Percentiles rank a stretch among this genome's conserved stretches.
Conservation (phyloP, 331 rosid species). For the Arachis monticola region DNA sequence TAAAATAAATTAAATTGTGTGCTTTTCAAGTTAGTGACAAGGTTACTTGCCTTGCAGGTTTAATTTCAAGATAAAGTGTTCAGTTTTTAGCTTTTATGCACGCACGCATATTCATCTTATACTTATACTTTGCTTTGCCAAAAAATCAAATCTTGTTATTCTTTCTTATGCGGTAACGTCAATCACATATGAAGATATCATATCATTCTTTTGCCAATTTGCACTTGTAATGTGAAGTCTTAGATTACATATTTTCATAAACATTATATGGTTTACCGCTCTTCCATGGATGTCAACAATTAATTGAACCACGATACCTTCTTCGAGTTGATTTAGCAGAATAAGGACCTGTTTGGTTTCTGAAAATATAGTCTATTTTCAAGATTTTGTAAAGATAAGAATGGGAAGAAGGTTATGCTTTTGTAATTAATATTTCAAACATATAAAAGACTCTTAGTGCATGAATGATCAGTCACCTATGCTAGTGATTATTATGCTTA, state of each 20-base stretch:
- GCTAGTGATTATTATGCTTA: slow-evolving; percentile 32
- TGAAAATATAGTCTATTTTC: not conserved
- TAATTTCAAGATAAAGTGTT: slow-evolving; percentile 35
- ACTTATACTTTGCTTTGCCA: slow-evolving; percentile 44
- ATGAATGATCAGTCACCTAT: slow-evolving; percentile 2
- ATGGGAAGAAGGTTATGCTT: not conserved
- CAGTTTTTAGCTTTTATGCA: slow-evolving; percentile 32
- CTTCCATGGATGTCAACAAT: slow-evolving; percentile 19
- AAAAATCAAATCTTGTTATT: slow-evolving; percentile 25
- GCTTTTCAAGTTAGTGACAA: slow-evolving; percentile 48
- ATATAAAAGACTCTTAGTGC: not conserved
- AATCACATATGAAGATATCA: slow-evolving; percentile 6
- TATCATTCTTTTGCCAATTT: slow-evolving; percentile 5
- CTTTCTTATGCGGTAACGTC: slow-evolving; percentile 30
- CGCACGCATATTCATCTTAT: slow-evolving; percentile 38
- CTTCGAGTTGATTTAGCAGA: slow-evolving; percentile 29
- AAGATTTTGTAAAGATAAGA: not conserved
- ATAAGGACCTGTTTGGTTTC: not conserved
- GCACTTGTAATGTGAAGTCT: slow-evolving; percentile 21
- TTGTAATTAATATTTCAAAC: not conserved
- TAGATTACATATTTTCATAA: slow-evolving; percentile 15
- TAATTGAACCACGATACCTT: slow-evolving; percentile 23
- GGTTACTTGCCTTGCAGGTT: slow-evolving; percentile 57
- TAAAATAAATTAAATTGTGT: slow-evolving; percentile 36
- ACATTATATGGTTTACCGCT: slow-evolving; percentile 30